Evolutionary conservation across 2,329 filamentous ascomycete genomes (phyloP).

Genomic region (Talaromyces sp.): DNA sequence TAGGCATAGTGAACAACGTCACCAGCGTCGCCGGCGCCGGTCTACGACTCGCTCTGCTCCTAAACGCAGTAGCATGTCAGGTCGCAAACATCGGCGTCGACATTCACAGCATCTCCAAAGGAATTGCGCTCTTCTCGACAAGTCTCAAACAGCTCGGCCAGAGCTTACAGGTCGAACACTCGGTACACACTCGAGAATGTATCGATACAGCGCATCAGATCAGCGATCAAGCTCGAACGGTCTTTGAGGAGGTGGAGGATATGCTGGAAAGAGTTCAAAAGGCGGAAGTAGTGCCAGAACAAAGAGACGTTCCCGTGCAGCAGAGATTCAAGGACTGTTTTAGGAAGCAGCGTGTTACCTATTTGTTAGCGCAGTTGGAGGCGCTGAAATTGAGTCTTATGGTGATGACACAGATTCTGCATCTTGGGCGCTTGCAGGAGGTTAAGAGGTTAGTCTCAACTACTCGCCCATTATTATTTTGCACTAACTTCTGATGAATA

Average conservation of each 20-base stretch:
- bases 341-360: constrained; percentile 40
- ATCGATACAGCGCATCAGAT: constrained; percentile 37
- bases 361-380: constrained; percentile 41
- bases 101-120: constrained; percentile 42
- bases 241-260: constrained; percentile 42
- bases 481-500: neutral
- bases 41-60: constrained; percentile 39
- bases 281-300: constrained; percentile 23
- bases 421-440: constrained; percentile 35
- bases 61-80: constrained; percentile 43
- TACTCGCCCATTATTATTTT: neutral
- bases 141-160: constrained; percentile 39
- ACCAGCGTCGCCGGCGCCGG: constrained; percentile 29
- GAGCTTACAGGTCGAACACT: constrained; percentile 29
- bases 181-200: constrained; percentile 33
- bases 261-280: constrained; percentile 38
- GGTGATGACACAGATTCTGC: constrained; percentile 38
- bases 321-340: constrained; percentile 42
- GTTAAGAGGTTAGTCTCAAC: constrained; percentile 21
- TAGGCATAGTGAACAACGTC: constrained; percentile 19
- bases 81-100: constrained; percentile 38
- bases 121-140: constrained; percentile 39
- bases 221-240: constrained; percentile 34
- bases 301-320: constrained; percentile 26
- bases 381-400: constrained; percentile 40